Evolutionary conservation across 2,329 filamentous ascomycete species (phyloP), one percentile per base, ranked within the genome.

Genomic region (Sphaerulina musiva): DNA sequence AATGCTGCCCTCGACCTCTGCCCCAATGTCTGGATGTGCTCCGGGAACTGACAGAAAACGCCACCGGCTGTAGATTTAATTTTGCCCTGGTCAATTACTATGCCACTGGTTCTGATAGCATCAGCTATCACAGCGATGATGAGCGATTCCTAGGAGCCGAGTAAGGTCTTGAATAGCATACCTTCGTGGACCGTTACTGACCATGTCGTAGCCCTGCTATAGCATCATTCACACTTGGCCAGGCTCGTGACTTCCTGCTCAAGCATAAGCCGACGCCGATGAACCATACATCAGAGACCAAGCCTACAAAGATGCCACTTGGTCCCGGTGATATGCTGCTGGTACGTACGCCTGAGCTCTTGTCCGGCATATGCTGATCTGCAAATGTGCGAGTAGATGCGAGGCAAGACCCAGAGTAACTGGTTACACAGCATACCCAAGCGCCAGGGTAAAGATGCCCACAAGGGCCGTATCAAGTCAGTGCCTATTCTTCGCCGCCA

Each of bases 71-170:
- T 63, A 77, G 66, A 1, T 92, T 86, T 71, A 92, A 92, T 66
- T 89, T 91, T 67, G 87, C 84, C 56, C 77, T 92, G 1, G 85
- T 92, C 4, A 92, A 92, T 65, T 92, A 92, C 72, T 92, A 92
- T 66, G 84, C 84, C n/a, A 80, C 80, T 3, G 87, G 87, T 0
- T 74, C 81, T 5, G 87, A 92, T 68, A 88, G 84, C 61, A 92
- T 92, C 46, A 80, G 83, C 9, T 92, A 86, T 64, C 87, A 92
- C 69, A 87, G 83, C 46, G 88, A 92, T 61, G 87, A 92, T 64
- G 88, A 92, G 73, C 76, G 80, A 5, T 93, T 92, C 61, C 77
- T 92, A 0, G 87, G 87, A 0, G 60, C 72, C 0, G 72, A 84
- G 47, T 49, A n/a, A 49, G 47, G n/a, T 12, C 4, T 4, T n/a